Conservation (phyloP, 768 basidiomycete genomes). For the Boletus reticulatus region DNA sequence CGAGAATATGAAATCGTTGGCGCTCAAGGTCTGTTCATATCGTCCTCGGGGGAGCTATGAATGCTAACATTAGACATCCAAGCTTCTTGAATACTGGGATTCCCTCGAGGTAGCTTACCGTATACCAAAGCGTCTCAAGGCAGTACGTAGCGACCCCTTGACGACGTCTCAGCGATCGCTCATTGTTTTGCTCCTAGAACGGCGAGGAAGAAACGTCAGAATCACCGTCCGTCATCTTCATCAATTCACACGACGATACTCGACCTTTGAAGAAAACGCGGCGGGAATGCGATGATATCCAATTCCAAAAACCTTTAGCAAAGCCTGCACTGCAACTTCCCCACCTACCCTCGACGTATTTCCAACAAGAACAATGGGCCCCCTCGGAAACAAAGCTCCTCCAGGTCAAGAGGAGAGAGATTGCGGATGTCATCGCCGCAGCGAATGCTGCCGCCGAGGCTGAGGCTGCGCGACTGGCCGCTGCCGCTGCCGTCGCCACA, state of each 20-base stretch:
- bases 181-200: constrained; percentile 18
- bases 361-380: too few relatives aligned
- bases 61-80: not conserved
- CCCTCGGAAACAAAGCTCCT: too few relatives aligned
- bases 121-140: constrained; percentile 73
- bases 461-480: constrained; percentile 31
- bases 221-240: constrained; percentile 14
- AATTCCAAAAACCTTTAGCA: constrained; percentile 14
- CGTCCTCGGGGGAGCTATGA: not conserved
- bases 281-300: constrained; percentile 24
- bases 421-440: constrained; percentile 43
- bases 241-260: constrained; percentile 26
- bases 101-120: constrained; percentile 74
- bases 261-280: constrained; percentile 34
- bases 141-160: constrained; percentile 25
- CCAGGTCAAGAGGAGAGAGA: constrained; percentile 22
- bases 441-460: constrained; percentile 36
- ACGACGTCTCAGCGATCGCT: not conserved
- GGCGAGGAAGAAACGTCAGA: constrained; percentile 31
- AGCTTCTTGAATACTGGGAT: constrained; percentile 84
- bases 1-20: constrained; percentile 52
- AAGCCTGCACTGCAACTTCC: not conserved
- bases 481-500: constrained; percentile 19
- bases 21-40: constrained; percentile 53
- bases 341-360: too few relatives aligned